These are phyloP conservation scores for Parathielavia appendiculata DNA, from an alignment of 495 filamentous ascomycete genomes.

Conservation along the genomic window DNA sequence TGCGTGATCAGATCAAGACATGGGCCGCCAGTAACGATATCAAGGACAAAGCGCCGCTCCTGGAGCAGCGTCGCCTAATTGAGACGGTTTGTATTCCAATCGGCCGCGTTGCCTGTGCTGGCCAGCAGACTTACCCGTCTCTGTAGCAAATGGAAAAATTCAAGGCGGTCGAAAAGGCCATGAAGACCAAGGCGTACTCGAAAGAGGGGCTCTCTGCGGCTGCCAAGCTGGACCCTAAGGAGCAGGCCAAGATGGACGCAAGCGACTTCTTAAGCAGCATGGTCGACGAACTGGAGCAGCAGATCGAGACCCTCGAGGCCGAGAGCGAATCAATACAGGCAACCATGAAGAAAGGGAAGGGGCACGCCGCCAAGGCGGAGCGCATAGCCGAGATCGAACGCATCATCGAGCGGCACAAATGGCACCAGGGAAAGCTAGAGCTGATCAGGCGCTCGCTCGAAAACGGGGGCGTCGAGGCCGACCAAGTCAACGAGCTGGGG, in stretches of 20 bases:
- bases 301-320: conserved; percentile 87
- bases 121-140: conserved; percentile 17
- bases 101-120: conserved; percentile 6
- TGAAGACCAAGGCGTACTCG: conserved; percentile 99
- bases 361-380: conserved; percentile 73
- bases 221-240: conserved; percentile 88
- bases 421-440: conserved; percentile 90
- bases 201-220: conserved; percentile 92
- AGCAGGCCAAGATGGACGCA: conserved; percentile 83
- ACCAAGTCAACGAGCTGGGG: conserved; percentile 78
- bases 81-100: conserved; percentile 64
- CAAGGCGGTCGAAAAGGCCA: conserved; percentile 99
- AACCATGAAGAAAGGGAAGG: conserved; percentile 90
- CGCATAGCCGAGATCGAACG: conserved; percentile 79
- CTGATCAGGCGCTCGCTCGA: conserved; percentile 83
- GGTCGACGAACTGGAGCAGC: conserved; percentile 90
- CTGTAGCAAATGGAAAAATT: conserved; percentile 97
- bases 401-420: conserved; percentile 88
- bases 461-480: conserved; percentile 82
- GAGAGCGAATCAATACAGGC: conserved; percentile 82
- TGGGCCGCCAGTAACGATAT: conserved; percentile 97
- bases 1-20: conserved; percentile 97
- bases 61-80: conserved; percentile 90
- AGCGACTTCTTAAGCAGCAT: conserved; percentile 76
- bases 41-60: conserved; percentile 93